Evolutionary conservation across 2,329 filamentous ascomycete genomes (phyloP).

Genomic region (Diaporthe citrichinensis): DNA sequence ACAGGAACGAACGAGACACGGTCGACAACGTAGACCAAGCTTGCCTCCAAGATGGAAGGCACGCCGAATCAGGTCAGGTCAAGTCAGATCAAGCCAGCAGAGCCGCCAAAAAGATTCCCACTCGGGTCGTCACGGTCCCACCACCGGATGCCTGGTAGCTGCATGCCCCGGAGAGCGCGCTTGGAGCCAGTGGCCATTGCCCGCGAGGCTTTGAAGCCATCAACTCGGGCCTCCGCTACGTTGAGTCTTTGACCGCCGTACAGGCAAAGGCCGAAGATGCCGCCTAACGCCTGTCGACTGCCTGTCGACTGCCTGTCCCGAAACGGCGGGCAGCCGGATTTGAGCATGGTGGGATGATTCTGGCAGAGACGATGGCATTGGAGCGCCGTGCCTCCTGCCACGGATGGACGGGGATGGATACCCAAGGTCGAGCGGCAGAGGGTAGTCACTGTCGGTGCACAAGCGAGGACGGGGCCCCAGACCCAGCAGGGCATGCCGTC

Average conservation of each 20-base stretch:
- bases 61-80: conserved; percentile 7
- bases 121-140: neutral
- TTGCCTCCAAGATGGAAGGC: neutral
- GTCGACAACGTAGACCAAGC: neutral
- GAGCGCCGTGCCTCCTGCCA: neutral
- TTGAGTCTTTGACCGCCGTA: conserved; percentile 8
- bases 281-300: neutral
- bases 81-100: neutral
- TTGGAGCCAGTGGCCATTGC: neutral
- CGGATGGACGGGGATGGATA: neutral
- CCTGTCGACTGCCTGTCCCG: neutral
- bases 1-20: conserved; percentile 14
- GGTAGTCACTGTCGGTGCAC: neutral
- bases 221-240: neutral
- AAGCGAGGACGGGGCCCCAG: neutral
- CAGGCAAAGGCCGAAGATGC: conserved; percentile 9
- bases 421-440: neutral
- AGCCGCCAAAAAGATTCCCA: conserved; percentile 9
- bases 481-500: neutral
- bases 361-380: conserved; percentile 6
- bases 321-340: neutral
- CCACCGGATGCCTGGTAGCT: neutral
- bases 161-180: neutral
- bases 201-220: neutral
- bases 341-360: conserved; percentile 20